Evolutionary conservation across 352 stramenopile genomes (phyloP).

Genomic region (Phytophthora cryptogea): DNA sequence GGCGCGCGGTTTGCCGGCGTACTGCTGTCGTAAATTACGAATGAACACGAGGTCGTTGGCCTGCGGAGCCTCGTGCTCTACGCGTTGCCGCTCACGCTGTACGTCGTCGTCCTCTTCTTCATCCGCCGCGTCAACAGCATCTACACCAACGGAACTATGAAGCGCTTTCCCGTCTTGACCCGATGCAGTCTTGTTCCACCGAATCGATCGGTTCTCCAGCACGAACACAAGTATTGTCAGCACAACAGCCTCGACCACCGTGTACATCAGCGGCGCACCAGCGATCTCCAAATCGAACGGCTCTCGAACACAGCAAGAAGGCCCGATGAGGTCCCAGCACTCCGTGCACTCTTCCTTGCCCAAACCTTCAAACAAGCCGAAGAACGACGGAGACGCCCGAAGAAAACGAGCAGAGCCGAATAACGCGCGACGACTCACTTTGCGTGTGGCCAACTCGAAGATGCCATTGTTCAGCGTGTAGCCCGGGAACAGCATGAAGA

Average conservation of each 20-base stretch:
- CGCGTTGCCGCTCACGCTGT: slow-evolving; percentile 33
- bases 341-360: slow-evolving; percentile 40
- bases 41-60: slow-evolving; percentile 46
- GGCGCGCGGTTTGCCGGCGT: slow-evolving; percentile 82
- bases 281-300: slow-evolving; percentile 64
- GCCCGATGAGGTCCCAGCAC: slow-evolving; percentile 51
- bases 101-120: slow-evolving; percentile 58
- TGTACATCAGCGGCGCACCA: slow-evolving; percentile 52
- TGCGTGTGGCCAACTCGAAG: slow-evolving; percentile 73
- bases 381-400: slow-evolving; percentile 49
- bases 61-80: slow-evolving; percentile 25
- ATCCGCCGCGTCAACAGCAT: slow-evolving; percentile 45
- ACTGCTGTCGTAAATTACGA: slow-evolving; percentile 52
- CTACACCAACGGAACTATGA: slow-evolving; percentile 19
- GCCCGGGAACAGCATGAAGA: slow-evolving; percentile 73
- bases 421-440: slow-evolving; percentile 58
- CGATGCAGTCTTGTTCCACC: slow-evolving; percentile 37
- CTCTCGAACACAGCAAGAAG: slow-evolving; percentile 54
- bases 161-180: slow-evolving; percentile 1
- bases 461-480: slow-evolving; percentile 73
- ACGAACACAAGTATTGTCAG: slow-evolving; percentile 55
- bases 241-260: slow-evolving; percentile 42
- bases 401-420: slow-evolving; percentile 30
- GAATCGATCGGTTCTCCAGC: slow-evolving; percentile 39
- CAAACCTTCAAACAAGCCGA: slow-evolving; percentile 56